Percentiles rank a stretch among this genome's conserved stretches.
phyloP scores from a whole-genome alignment of 345 rosid genomes.

The Salix caprea region DNA sequence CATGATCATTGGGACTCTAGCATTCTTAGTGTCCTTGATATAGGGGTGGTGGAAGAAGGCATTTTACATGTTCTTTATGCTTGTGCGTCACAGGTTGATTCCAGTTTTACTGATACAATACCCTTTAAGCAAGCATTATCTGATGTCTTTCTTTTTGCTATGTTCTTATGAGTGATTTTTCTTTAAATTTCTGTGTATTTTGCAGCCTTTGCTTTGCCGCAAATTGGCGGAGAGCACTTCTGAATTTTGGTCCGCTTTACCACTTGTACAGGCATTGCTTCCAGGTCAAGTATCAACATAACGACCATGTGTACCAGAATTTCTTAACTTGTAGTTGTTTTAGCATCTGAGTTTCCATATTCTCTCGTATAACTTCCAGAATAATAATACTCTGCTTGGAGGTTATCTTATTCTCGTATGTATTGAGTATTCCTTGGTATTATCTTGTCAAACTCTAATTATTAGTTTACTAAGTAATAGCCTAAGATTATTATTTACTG shows the following conservation, averaged over 20 bases:
- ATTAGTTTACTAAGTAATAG: background rate
- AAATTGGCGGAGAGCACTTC: too few species aligned
- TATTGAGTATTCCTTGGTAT: too few species aligned
- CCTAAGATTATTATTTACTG: background rate
- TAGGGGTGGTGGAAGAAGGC: constrained; percentile 76
- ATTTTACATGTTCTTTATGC: constrained; percentile 75
- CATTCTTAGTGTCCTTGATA: constrained; percentile 56
- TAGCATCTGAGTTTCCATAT: too few species aligned
- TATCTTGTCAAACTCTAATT: too few species aligned
- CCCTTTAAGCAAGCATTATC: constrained; percentile 3
- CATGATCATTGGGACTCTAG: constrained; percentile 49
- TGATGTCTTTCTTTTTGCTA: constrained; percentile 15
- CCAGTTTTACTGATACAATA: constrained; percentile 21
- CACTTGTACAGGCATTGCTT: too few species aligned
- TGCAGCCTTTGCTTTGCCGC: constrained; percentile 56
- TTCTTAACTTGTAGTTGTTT: background rate
- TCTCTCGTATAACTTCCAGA: too few species aligned
- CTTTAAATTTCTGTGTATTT: constrained; percentile 13
- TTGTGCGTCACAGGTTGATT: constrained; percentile 85
- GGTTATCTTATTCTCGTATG: too few species aligned
- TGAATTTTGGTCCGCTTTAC: too few species aligned
- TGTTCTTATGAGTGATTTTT: constrained; percentile 16
- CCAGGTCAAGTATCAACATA: too few species aligned
- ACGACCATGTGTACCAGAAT: too few species aligned
- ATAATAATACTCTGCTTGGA: too few species aligned